These are phyloP conservation scores for Rauvolfia tetraphylla DNA, from an alignment of 257 asterid species.

Conservation along the genomic window DNA sequence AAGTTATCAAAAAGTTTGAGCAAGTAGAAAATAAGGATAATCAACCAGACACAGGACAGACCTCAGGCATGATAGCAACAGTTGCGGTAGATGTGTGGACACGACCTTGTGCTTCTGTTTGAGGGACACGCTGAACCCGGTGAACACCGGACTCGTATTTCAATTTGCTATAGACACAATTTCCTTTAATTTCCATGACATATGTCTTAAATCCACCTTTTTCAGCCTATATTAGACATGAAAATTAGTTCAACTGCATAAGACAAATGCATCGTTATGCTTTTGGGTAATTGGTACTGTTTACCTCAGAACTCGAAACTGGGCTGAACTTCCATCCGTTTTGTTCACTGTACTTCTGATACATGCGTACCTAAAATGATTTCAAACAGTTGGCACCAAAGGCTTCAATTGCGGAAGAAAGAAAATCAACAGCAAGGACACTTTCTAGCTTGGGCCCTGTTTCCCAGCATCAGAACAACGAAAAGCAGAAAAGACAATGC, in stretches of 20 bases:
- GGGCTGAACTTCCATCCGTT: conserved; percentile 68
- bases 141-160: conserved; percentile 98
- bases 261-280: conserved; percentile 9
- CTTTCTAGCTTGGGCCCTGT: neutral
- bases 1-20: neutral
- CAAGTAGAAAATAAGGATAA: conserved; percentile 5
- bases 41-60: conserved; percentile 18
- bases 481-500: neutral
- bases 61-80: conserved; percentile 99
- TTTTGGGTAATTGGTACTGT: neutral
- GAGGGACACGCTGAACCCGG: conserved; percentile 99
- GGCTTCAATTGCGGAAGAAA: neutral
- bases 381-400: neutral
- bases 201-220: conserved; percentile 83
- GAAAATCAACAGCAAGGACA: neutral
- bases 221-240: conserved; percentile 57
- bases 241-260: conserved; percentile 25
- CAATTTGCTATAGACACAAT: conserved; percentile 88
- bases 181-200: conserved; percentile 96
- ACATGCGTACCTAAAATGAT: conserved; percentile 69
- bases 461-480: neutral
- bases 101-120: conserved; percentile 98
- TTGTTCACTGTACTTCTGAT: conserved; percentile 78
- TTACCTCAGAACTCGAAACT: conserved; percentile 89
- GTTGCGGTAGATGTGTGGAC: conserved; percentile 98